Evolutionary conservation across 306 rosid species (phyloP).

Genomic region (Vachellia collinsii): DNA sequence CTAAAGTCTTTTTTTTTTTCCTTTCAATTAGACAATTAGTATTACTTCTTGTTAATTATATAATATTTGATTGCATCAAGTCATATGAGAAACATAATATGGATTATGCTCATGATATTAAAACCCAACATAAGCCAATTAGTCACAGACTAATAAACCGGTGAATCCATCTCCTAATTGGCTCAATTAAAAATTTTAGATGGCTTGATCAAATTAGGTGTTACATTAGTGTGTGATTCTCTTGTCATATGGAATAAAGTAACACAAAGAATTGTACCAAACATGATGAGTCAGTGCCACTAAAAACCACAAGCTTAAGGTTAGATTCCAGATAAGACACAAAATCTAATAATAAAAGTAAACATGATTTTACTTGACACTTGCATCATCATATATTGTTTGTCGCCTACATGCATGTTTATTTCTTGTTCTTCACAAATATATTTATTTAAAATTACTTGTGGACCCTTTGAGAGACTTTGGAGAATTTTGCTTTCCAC

Average conservation of each 20-base stretch:
- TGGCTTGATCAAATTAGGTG: no score
- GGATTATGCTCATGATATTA: no score
- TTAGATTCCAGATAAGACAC: neutral
- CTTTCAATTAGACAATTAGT: no score
- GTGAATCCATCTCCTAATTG: no score
- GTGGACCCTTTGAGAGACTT: constrained; percentile 37
- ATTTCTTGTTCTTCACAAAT: constrained; percentile 29
- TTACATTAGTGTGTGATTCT: no score
- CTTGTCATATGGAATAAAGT: neutral
- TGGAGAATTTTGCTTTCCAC: constrained; percentile 35
- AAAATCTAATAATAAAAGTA: neutral
- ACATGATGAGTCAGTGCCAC: constrained; percentile 1
- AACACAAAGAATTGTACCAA: neutral
- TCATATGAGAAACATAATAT: no score
- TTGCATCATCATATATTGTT: constrained; percentile 8
- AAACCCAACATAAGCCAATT: no score
- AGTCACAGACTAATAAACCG: no score
- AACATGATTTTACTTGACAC: constrained; percentile 31
- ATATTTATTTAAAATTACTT: neutral
- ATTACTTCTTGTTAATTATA: no score
- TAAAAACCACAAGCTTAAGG: neutral
- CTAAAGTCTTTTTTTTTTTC: no score
- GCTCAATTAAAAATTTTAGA: no score
- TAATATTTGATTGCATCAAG: no score
- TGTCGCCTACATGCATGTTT: constrained; percentile 1